Evolutionary conservation across 1,284 basidiomycete species (phyloP).

Genomic region (Sanghuangporus sanghuang): DNA sequence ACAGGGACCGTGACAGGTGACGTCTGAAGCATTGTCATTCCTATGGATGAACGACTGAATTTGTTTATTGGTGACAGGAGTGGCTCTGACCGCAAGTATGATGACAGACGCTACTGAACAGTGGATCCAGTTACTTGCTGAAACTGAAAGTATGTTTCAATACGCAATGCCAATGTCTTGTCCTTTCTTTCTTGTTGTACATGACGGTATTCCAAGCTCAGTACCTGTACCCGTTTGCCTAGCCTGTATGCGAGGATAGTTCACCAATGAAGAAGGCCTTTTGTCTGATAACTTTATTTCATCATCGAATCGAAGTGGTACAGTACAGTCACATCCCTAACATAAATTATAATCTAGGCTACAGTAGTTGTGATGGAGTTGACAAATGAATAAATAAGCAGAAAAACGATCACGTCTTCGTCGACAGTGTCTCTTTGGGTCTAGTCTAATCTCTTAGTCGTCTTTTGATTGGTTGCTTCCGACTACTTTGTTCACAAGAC

Average conservation of each 20-base stretch:
- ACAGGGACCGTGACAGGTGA: constrained; percentile 25
- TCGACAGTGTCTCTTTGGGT: neutral
- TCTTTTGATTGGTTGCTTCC: constrained; percentile 21
- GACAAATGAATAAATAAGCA: neutral
- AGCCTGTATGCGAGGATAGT: neutral
- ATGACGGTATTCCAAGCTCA: neutral
- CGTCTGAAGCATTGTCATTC: constrained; percentile 1
- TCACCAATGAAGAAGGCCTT: neutral
- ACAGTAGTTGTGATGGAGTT: neutral
- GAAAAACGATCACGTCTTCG: neutral
- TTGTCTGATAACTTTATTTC: neutral
- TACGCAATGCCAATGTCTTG: neutral
- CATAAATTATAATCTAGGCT: neutral
- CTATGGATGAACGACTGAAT: constrained; percentile 3
- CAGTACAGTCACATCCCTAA: too few species aligned
- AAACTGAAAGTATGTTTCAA: neutral
- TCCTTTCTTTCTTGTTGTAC: neutral
- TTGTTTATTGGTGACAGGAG: constrained; percentile 20
- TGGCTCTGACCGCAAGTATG: constrained; percentile 29
- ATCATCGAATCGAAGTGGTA: neutral
- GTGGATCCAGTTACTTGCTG: neutral
- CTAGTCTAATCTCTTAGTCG: neutral
- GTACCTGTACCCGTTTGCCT: neutral
- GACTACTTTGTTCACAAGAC: constrained; percentile 32
- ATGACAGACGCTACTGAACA: constrained; percentile 19